Conservation (phyloP, 495 filamentous ascomycete species). For the Xylaria scruposa region DNA sequence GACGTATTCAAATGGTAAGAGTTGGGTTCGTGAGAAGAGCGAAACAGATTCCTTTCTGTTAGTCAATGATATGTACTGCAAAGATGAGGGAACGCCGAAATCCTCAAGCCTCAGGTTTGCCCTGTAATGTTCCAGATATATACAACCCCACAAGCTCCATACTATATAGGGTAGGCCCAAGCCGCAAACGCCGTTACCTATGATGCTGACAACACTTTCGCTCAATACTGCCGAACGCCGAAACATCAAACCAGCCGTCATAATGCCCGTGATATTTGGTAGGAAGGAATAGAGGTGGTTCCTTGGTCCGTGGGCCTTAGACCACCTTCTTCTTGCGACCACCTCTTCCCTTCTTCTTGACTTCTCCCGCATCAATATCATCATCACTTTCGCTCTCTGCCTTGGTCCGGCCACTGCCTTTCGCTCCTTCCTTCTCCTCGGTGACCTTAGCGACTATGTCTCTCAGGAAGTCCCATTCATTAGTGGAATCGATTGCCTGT, state of each 20-base stretch:
- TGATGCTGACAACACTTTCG: conserved; percentile 24
- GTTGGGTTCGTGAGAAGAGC: neutral
- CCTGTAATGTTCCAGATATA: conserved; percentile 21
- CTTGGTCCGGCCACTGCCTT: conserved; percentile 36
- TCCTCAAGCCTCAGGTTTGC: conserved; percentile 17
- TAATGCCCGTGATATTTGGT: conserved; percentile 30
- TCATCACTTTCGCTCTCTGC: conserved; percentile 55
- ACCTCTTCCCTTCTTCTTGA: conserved; percentile 51
- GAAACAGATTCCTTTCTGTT: conserved; percentile 1
- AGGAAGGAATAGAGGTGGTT: conserved; percentile 26
- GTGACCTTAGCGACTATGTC: conserved; percentile 91
- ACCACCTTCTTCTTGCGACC: conserved; percentile 51
- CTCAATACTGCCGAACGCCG: conserved; percentile 20
- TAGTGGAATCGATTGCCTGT: conserved; percentile 80
- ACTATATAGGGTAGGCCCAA: conserved; percentile 29
- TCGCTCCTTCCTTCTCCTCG: conserved; percentile 61
- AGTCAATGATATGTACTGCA: conserved; percentile 12
- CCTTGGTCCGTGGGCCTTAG: neutral
- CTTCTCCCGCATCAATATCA: conserved; percentile 41
- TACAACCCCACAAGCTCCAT: conserved; percentile 25
- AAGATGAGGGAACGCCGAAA: conserved; percentile 16
- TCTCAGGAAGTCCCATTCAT: conserved; percentile 88
- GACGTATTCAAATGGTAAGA: neutral
- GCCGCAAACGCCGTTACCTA: conserved; percentile 42
- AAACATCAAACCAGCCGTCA: conserved; percentile 32